Conservation (phyloP, 176 grass and related monocot genomes). For the Dactylis glomerata region DNA sequence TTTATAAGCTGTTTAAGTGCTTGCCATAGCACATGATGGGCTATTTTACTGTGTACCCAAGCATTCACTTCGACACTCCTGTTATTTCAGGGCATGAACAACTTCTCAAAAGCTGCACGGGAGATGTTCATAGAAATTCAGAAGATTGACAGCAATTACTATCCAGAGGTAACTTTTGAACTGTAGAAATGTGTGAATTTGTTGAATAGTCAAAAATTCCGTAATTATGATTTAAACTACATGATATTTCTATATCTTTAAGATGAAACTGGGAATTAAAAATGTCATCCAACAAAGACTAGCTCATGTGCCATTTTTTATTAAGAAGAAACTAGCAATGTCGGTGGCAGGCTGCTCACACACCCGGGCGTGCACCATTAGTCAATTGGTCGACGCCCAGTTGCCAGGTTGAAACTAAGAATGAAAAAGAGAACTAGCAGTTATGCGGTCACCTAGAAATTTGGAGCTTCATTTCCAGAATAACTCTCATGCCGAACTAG, state of each 20-base stretch:
- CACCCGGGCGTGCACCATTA: neutral
- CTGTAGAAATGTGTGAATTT: neutral
- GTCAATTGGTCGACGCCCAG: neutral
- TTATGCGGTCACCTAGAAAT: neutral
- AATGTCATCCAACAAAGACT: neutral
- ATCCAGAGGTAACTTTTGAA: constrained; percentile 71
- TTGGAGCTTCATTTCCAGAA: neutral
- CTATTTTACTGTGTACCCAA: neutral
- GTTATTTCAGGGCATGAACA: constrained; percentile 60
- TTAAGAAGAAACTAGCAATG: neutral
- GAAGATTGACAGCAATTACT: constrained; percentile 95
- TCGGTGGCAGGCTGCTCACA: neutral
- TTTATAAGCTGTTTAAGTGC: constrained; percentile 6
- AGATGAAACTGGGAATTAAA: neutral
- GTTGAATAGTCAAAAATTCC: neutral
- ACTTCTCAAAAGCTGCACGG: constrained; percentile 82
- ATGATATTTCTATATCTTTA: neutral
- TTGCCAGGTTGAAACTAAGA: neutral
- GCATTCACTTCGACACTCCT: constrained; percentile 29
- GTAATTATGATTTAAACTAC: neutral
- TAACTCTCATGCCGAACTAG: neutral
- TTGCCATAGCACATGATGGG: constrained; percentile 1
- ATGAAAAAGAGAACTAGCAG: neutral
- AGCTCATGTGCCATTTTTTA: neutral
- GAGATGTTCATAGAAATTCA: constrained; percentile 88